Conservation (phyloP, 176 grass and related monocot species). For the Oryza punctata region DNA sequence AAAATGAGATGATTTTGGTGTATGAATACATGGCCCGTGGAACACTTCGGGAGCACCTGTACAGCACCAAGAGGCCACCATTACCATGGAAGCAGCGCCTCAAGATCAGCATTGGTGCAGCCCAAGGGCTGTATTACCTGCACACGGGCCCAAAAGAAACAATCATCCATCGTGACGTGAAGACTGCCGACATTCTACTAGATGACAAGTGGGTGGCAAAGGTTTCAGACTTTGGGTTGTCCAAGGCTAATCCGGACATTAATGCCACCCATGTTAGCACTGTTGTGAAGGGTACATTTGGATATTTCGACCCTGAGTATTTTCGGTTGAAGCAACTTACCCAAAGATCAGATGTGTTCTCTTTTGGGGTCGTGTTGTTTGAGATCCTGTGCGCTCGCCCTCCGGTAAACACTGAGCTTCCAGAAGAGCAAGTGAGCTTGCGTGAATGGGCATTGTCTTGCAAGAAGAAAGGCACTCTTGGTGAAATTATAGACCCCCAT, state of each 20-base stretch:
- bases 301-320: conserved; percentile 51
- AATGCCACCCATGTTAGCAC: conserved; percentile 40
- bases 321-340: conserved; percentile 37
- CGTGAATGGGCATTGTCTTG: conserved; percentile 38
- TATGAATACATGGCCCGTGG: conserved; percentile 63
- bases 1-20: conserved; percentile 56
- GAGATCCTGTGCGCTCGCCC: conserved; percentile 41
- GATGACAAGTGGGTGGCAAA: conserved; percentile 55
- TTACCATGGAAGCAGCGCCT: conserved; percentile 48
- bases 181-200: conserved; percentile 50
- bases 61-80: conserved; percentile 44
- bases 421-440: conserved; percentile 44
- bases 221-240: conserved; percentile 36
- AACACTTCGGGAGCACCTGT: conserved; percentile 50
- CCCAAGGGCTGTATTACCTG: conserved; percentile 42
- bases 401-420: conserved; percentile 10
- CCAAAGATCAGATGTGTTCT: conserved; percentile 46
- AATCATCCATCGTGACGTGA: conserved; percentile 55
- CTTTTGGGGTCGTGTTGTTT: conserved; percentile 54
- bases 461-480: background rate
- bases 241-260: conserved; percentile 12
- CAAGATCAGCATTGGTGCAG: conserved; percentile 53
- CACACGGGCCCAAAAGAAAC: background rate
- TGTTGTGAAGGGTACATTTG: conserved; percentile 50
- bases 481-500: conserved; percentile 3